Conservation (phyloP, 352 stramenopile genomes). For the Globisporangium lucens region DNA sequence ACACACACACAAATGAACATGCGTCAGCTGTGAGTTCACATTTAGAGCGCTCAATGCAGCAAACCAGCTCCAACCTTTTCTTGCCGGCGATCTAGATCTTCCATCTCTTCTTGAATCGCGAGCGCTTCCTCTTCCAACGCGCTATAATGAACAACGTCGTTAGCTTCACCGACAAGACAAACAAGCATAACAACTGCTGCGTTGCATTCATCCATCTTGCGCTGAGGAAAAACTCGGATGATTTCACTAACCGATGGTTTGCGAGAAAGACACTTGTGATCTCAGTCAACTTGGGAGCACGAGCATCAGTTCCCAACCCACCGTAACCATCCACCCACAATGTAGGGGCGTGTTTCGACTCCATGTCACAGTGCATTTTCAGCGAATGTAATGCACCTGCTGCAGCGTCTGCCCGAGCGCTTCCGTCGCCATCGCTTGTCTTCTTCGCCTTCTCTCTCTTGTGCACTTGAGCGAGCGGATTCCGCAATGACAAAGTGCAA, state of each 20-base stretch:
- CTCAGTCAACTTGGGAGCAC: constrained; percentile 12
- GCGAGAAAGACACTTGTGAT: constrained; percentile 14
- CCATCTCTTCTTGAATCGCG: constrained; percentile 59
- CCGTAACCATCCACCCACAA: too few relatives aligned
- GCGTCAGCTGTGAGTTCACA: not conserved
- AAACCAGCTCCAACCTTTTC: constrained; percentile 31
- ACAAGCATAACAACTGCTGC: not conserved
- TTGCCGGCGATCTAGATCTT: constrained; percentile 53
- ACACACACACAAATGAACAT: not conserved
- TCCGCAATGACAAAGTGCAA: constrained; percentile 21
- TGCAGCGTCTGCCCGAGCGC: constrained; percentile 28
- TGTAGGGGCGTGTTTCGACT: not conserved
- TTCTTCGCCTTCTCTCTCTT: constrained; percentile 2
- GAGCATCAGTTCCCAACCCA: not conserved
- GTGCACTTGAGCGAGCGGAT: constrained; percentile 24
- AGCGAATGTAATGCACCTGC: constrained; percentile 11
- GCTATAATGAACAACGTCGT: constrained; percentile 19
- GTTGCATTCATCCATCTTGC: not conserved
- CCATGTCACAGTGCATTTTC: not conserved
- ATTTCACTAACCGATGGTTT: constrained; percentile 15
- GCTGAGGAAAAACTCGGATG: not conserved
- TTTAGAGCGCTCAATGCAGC: not conserved
- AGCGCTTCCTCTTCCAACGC: constrained; percentile 48
- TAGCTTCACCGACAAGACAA: not conserved
- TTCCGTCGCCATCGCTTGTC: constrained; percentile 15